Evolutionary conservation across 805 yeast genomes (phyloP), one percentile per base, ranked within the genome.

Genomic region (Diddensiella caesifluorescens): DNA sequence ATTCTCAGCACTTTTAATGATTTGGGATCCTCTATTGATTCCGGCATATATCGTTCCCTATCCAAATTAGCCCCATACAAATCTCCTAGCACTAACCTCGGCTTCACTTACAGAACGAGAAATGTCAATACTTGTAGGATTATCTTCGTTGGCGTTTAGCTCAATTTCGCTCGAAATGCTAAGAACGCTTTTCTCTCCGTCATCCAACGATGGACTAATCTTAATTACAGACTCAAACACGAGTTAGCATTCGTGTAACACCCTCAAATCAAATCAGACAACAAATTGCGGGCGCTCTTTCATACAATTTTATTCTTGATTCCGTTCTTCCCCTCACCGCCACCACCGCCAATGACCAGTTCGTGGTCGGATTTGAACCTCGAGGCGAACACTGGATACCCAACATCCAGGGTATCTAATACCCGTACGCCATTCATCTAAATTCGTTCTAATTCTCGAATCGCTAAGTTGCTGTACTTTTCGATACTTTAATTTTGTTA

Each of bases 311-410:
- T 86, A 62, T 90, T 90, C 30, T 89, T 83, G 42, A 87, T 79
- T 22, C 95, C 96, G 55, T 86, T 82, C 55, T 79, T 80, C 6
- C 95, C 95, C 60, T 86, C 95, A 20, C 97, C 97, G 22, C 97
- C 97, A 34, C 98, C 98, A 31, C 98, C 98, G 2, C 87, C 79
- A 22, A 82, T 82, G 37, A 88, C 61, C 21, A 89, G 60, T 1
- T 79, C 73, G 46, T 68, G 64, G 48, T 79, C 72, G 50, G 74
- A 70, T 34, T 80, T 67, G 58, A 86, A 88, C 46, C 76, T 75
- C 40, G 90, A 80, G 2, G 87, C 90, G 52, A 82, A 84, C 9
- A 88, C 70, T 1, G 98, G 97, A 29, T 55, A 56, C 19, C 56
- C 61, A 20, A 59, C 51, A 27, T 61, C 51, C 19, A 48, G 22